Conservation (phyloP, 441 rosid species). For the Corymbia calophylla region DNA sequence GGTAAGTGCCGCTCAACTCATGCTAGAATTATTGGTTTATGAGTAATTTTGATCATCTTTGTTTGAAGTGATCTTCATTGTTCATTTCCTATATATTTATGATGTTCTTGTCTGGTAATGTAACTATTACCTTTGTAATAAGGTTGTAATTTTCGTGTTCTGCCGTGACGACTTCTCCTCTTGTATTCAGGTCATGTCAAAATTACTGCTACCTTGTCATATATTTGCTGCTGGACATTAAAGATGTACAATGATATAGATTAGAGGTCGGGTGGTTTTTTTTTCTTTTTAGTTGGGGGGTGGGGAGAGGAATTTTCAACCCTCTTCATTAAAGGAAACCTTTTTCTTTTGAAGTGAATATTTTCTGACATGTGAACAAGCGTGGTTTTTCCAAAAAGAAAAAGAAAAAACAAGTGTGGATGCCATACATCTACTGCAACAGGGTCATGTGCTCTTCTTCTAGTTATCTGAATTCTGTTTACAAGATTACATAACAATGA, state of each 20-base stretch:
- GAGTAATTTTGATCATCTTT: neutral
- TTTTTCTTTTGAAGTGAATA: neutral
- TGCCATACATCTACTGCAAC: neutral
- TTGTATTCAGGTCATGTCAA: neutral
- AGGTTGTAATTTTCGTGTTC: neutral
- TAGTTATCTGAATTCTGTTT: neutral
- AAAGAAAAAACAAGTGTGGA: neutral
- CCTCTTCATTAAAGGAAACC: neutral
- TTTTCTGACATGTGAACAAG: neutral
- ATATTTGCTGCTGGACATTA: neutral
- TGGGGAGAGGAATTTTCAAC: neutral
- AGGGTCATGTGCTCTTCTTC: neutral
- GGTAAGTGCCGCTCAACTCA: slow-evolving; percentile 26
- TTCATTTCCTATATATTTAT: neutral
- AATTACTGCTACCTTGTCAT: neutral
- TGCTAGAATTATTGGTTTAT: neutral
- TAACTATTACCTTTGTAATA: neutral
- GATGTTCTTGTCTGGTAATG: neutral
- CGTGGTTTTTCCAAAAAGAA: too few species aligned
- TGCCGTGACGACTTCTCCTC: neutral
- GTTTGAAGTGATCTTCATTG: neutral
- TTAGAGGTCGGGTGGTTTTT: neutral
- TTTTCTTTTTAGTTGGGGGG: neutral
- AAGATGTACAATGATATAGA: neutral
- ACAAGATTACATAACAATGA: neutral